Percentiles rank a stretch among this genome's conserved stretches.
Evolutionary conservation across 768 basidiomycete genomes (phyloP).

Genomic region (Auricularia sp.): DNA sequence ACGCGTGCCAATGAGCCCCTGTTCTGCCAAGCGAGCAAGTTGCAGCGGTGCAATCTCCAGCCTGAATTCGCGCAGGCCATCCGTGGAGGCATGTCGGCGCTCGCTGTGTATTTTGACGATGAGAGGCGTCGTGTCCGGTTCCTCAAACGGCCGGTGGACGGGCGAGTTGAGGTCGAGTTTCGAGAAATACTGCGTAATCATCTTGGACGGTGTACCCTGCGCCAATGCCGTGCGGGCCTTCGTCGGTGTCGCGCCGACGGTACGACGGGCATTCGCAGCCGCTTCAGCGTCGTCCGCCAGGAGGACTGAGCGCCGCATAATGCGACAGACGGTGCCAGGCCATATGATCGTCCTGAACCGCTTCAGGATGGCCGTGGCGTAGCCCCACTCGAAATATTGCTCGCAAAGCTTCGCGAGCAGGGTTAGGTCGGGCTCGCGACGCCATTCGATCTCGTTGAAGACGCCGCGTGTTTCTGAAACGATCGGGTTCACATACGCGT

Average conservation of each 20-base stretch:
- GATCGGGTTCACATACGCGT: constrained; percentile 70
- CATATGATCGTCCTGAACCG: constrained; percentile 79
- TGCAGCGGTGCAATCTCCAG: constrained; percentile 61
- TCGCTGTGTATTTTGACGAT: constrained; percentile 58
- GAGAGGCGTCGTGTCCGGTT: constrained; percentile 31
- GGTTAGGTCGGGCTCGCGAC: constrained; percentile 54
- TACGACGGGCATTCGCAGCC: constrained; percentile 2
- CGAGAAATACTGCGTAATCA: constrained; percentile 49
- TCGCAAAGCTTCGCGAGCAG: constrained; percentile 75
- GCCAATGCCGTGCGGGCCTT: constrained; percentile 23
- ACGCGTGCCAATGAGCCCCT: constrained; percentile 56
- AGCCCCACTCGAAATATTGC: constrained; percentile 87
- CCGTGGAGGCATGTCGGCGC: constrained; percentile 62
- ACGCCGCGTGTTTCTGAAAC: constrained; percentile 55
- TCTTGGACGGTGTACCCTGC: constrained; percentile 37
- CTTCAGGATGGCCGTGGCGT: constrained; percentile 70
- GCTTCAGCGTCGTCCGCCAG: constrained; percentile 29
- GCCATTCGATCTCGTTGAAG: constrained; percentile 34
- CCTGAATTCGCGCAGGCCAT: constrained; percentile 66
- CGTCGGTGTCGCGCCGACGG: constrained; percentile 29
- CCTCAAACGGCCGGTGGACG: constrained; percentile 19
- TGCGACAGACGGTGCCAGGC: constrained; percentile 61
- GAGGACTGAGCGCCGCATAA: constrained; percentile 55
- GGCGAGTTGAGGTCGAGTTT: constrained; percentile 29
- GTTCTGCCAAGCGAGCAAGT: constrained; percentile 55